Base-by-base conservation (phyloP, 345 rosid species). In the Aurinia saxatilis region DNA sequence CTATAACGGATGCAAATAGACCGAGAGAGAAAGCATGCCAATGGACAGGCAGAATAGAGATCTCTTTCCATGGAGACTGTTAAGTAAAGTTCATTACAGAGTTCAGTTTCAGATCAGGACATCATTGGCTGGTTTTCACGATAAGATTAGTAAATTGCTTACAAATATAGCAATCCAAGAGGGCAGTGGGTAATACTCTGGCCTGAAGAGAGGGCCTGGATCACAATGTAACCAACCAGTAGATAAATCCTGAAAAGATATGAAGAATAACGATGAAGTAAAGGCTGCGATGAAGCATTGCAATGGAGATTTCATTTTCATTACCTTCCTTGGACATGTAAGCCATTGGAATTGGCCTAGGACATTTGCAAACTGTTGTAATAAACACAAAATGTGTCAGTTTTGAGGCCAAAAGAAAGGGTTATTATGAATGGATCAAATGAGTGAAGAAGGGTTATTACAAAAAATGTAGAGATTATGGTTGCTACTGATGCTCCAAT, bases 241-340 rank as follows among this genome's bases (percentile, higher is more conserved):
- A 4, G 87, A 79, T 60, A 92, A 76, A 75, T 92, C 96, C 98
- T 91, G 87, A 71, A 59, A 48, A 29, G 46, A 50, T 35, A 21
- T 54, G 25, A 59, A 19, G 27, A 33, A 29, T 23, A 7, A 2
- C 5, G 33, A 59, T 50, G 3, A 19, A 55, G 16, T 37, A 29
- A 46, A 19, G 8, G 21, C 30, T 12, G n/a, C 19, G 3, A 41
- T 16, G 17, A 34, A 27, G 37, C 16, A 6, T 12, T 1, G 8
- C 3, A 14, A 60, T 27, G 37, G 1, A 35, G 2, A 33, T 10
- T 14, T 5, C 5, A 7, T 33, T 6, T 42, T 42, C 6, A 17
- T 63, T 68, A 85, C 98, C 93, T 87, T 89, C 61, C 98, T 84
- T 16, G 98, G 95, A 84, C 97, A 92, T 66, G 98, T 92, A 38